Percentiles rank a stretch among this genome's conserved stretches.
Conservation (phyloP, 2,329 filamentous ascomycete genomes). For the Colletotrichum tanaceti region DNA sequence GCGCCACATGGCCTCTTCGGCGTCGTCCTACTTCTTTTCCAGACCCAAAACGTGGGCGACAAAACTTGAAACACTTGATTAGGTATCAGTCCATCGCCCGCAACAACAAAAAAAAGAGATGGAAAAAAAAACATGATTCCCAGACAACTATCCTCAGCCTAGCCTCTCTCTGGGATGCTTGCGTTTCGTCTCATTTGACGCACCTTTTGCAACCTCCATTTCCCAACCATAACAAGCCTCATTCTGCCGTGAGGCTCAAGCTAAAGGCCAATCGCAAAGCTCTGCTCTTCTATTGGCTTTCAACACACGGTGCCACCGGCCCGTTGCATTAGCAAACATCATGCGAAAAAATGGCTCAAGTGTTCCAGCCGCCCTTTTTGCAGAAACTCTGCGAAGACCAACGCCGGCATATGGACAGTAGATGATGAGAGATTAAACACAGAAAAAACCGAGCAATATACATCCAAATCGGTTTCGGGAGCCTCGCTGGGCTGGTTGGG, state of each 20-base stretch:
- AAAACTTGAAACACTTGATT: constrained; percentile 37
- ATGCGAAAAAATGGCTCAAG: constrained; percentile 24
- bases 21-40: constrained; percentile 17
- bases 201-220: constrained; percentile 25
- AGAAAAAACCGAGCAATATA: constrained; percentile 34
- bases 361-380: constrained; percentile 13
- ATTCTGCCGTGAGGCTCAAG: constrained; percentile 3
- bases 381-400: constrained; percentile 15
- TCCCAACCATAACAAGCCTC: constrained; percentile 7
- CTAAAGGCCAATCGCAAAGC: constrained; percentile 4
- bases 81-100: constrained; percentile 33
- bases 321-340: neutral
- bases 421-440: constrained; percentile 34
- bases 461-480: constrained; percentile 22
- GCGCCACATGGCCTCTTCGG: constrained; percentile 6
- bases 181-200: constrained; percentile 36
- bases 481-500: neutral
- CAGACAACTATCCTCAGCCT: constrained; percentile 1
- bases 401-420: constrained; percentile 40
- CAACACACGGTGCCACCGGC: neutral
- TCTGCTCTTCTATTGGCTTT: constrained; percentile 9
- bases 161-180: constrained; percentile 27
- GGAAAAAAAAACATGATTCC: no score
- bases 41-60: constrained; percentile 26
- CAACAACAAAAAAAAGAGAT: constrained; percentile 14